Conservation (phyloP, 2,329 filamentous ascomycete genomes). For the Rhynchosporium agropyri region DNA sequence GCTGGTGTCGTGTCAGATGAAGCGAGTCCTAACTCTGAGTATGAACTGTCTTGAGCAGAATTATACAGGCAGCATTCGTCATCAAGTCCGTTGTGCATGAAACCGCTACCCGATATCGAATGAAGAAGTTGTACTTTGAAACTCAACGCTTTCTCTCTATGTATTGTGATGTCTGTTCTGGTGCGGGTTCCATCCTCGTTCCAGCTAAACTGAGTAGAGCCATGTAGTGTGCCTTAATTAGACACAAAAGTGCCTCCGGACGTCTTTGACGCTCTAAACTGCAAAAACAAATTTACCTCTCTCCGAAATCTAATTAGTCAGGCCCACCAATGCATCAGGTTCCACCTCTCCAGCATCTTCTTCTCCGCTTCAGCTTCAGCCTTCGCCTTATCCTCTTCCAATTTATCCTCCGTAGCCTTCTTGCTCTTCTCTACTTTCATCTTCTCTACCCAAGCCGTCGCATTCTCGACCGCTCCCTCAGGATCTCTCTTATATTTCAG, state of each 20-base stretch:
- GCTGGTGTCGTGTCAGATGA: no score
- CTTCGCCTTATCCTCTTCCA: slow-evolving; percentile 36
- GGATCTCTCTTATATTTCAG: slow-evolving; percentile 64
- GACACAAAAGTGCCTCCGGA: not conserved
- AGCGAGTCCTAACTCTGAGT: no score
- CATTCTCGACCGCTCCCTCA: slow-evolving; percentile 55
- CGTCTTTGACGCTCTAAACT: no score
- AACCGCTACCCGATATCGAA: not conserved
- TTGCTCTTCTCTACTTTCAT: slow-evolving; percentile 51
- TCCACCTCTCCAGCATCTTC: slow-evolving; percentile 7
- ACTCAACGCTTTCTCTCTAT: not conserved
- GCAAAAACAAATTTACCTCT: no score
- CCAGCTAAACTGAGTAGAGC: no score
- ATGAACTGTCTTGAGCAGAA: no score
- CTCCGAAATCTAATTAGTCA: no score
- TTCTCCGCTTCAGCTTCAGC: slow-evolving; percentile 30
- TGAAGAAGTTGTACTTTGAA: not conserved
- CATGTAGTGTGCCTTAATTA: not conserved
- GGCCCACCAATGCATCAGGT: slow-evolving; percentile 2
- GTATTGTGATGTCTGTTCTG: not conserved
- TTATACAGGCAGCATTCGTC: no score
- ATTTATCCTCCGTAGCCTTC: slow-evolving; percentile 37
- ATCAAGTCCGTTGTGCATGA: no score
- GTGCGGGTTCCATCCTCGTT: not conserved
- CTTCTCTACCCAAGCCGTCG: slow-evolving; percentile 56